Base-by-base conservation (phyloP, 805 yeast genomes). In the Candida adriatica region DNA sequence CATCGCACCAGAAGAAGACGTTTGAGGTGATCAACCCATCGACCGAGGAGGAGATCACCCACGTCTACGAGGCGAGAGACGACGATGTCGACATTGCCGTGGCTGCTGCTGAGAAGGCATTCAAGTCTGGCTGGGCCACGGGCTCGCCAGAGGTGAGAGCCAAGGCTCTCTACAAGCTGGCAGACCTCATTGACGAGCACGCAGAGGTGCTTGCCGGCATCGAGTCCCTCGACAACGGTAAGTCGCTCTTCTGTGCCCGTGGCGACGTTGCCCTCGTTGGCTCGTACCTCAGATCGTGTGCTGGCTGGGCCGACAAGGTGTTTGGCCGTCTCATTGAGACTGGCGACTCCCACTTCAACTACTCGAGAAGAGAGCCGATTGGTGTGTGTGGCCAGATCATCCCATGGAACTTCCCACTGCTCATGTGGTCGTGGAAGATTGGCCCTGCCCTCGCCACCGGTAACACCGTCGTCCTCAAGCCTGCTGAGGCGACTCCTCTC, bases 351-450 rank as follows among this genome's bases (percentile, higher is more conserved):
- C 78, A 79, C 56, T 71, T 79, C 52, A 69, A 68, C 44, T 78
- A 75, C 60, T 71, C 83, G 34, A 68, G 73, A 56, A 73, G 79
- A 58, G 94, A 84, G 62, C 94, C 95, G 40, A 65, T 81, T 46
- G 95, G 94, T 57, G 94, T 84, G 33, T 79, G 88, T 61, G 87
- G 92, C 41, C 86, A 82, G 56, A 80, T 85, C 48, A 84, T 83
- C 51, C 94, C 95, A 48, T 85, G 95, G 94, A 85, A 85, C 64
- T 85, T 85, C 74, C 95, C 95, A 44, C 66, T 84, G 53, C 69
- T 85, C 63, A 81, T 84, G 79, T 75, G 83, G 66, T 70, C 90
- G 27, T 85, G 94, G 86, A 84, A 84, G 52, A 64, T 85, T 43
- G 88, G 86, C 41, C 94, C 95, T 24, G 87, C 90, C 37, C 64